A percentile compares a stretch with the other conserved stretches of the same genome.
Evolutionary conservation across 768 basidiomycete species (phyloP).

Genomic region (Omphalotus guepiniiformis): DNA sequence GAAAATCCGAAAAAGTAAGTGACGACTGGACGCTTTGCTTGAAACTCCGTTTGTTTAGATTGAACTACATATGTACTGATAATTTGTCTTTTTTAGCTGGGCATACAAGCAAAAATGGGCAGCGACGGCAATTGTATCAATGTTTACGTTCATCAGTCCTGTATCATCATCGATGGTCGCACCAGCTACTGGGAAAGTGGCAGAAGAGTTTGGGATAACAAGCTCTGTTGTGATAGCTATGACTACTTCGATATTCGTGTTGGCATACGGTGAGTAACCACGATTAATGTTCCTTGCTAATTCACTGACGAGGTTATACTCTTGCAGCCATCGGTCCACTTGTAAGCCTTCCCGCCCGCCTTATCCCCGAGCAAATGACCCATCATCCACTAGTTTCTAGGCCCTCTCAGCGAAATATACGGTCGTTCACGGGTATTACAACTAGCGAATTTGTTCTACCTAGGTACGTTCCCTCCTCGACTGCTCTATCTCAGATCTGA

Average conservation of each 20-base stretch:
- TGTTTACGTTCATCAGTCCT: constrained; percentile 65
- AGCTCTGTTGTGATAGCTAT: constrained; percentile 47
- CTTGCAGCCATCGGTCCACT: constrained; percentile 48
- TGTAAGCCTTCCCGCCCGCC: constrained; percentile 21
- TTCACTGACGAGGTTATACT: neutral
- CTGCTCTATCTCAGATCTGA: neutral
- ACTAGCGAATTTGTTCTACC: constrained; percentile 57
- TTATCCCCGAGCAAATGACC: neutral
- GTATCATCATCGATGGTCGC: constrained; percentile 75
- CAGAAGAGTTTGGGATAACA: constrained; percentile 48
- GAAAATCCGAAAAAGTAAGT: constrained; percentile 55
- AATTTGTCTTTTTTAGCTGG: constrained; percentile 41
- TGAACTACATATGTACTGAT: neutral
- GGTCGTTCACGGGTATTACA: constrained; percentile 64
- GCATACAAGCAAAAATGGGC: constrained; percentile 55
- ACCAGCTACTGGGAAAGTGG: constrained; percentile 53
- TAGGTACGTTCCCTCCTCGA: constrained; percentile 35
- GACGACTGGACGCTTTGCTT: too few relatives aligned
- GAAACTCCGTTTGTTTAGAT: neutral
- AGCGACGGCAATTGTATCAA: constrained; percentile 58
- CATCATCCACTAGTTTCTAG: constrained; percentile 31
- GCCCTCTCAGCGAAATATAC: constrained; percentile 71
- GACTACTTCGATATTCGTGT: constrained; percentile 54
- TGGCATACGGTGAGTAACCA: constrained; percentile 49
- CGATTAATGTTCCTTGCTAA: neutral